Conservation (phyloP, 1,284 basidiomycete genomes). For the Tilletia setariae region DNA sequence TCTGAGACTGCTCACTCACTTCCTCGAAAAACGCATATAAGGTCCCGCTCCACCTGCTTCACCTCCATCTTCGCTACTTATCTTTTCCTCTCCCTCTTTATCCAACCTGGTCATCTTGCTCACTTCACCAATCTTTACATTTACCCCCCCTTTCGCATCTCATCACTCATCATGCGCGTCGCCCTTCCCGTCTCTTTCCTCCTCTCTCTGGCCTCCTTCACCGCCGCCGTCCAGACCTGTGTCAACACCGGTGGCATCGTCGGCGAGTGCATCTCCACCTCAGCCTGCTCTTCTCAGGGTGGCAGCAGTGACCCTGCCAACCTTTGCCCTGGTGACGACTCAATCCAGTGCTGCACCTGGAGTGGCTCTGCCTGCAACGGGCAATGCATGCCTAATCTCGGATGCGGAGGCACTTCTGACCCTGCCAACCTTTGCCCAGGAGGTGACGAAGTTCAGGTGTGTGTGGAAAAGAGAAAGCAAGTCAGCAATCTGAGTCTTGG, state of each 20-base stretch:
- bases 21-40: too few species aligned
- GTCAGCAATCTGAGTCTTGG: too few species aligned
- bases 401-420: not conserved
- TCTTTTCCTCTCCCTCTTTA: too few species aligned
- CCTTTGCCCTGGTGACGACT: not conserved
- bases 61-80: not conserved
- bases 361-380: constrained; percentile 6
- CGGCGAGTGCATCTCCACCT: constrained; percentile 2
- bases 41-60: too few species aligned
- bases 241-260: not conserved
- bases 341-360: constrained; percentile 8
- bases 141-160: not conserved
- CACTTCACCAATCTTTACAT: not conserved
- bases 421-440: not conserved
- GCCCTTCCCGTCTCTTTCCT: not conserved
- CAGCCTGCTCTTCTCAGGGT: not conserved
- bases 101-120: too few species aligned
- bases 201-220: not conserved
- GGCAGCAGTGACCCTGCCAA: not conserved
- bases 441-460: not conserved
- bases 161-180: not conserved
- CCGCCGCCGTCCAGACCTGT: not conserved
- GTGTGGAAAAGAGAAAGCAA: too few species aligned
- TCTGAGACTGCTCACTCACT: too few species aligned
- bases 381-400: not conserved